Evolutionary conservation across 805 yeast genomes (phyloP), one percentile per base, ranked within the genome.

Genomic region (Pichia insulana): DNA sequence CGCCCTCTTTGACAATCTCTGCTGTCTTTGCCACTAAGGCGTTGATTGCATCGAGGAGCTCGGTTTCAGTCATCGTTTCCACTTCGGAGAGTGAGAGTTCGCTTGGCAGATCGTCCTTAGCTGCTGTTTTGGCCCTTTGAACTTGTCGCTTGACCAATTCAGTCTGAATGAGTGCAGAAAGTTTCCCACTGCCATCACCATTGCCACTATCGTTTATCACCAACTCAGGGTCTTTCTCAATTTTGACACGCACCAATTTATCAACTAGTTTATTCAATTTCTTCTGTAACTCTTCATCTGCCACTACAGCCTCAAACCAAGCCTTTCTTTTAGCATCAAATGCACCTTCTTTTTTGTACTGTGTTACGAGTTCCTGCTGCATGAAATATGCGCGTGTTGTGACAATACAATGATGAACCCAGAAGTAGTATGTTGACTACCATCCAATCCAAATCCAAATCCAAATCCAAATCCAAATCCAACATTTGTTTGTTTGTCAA

Each of bases 101-200:
- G 11, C 31, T 12, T n/a, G 31, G 15, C 31, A 11, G 31, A 4
- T n/a, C 26, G 15, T 20, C 19, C 9, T 18, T 28, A 13, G 34
- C 35, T 30, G 12, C 25, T 15, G 15, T 36, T 22, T n/a, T 25
- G 12, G 36, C 38, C 30, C 13, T 37, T 17, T 41, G 43, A 11
- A 44, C 41, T 26, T 48, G 54, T 12, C 52, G 44, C 34, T 53
- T 55, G 41, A 71, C 63, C 36, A 74, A 65, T 30, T 69, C 71
- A 2, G 78, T 75, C 49, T 74, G 78, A 2, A 74, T 68, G 44
- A 74, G 53, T 0, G 79, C 79, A 0, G 70, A 71, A 53, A 71
- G 61, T 37, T 67, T 71, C 5, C 25, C 25, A 22, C 25, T 22
- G 25, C 25, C 25, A 8, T 5, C 8, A 2, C 77, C 78, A 8